Percentiles rank a stretch among this genome's conserved stretches.
Conservation (phyloP, 2,329 filamentous ascomycete species). For the Escovopsis sp. region DNA sequence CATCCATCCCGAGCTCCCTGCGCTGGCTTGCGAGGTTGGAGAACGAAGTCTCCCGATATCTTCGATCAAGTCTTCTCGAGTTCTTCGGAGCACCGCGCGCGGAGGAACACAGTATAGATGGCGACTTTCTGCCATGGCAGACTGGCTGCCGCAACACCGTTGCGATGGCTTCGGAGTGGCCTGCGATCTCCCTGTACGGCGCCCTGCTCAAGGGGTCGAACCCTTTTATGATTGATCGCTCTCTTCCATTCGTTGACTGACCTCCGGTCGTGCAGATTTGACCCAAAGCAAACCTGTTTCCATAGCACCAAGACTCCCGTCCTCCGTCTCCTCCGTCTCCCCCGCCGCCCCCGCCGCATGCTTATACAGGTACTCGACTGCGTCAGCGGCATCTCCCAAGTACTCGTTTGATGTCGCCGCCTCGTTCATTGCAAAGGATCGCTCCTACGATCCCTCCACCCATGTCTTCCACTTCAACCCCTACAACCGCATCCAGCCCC, state of each 20-base stretch:
- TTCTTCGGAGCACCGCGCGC: not conserved
- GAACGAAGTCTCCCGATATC: no score
- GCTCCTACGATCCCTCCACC: slow-evolving; percentile 49
- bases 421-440: slow-evolving; percentile 61
- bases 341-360: not conserved
- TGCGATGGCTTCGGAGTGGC: slow-evolving; percentile 8
- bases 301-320: not conserved
- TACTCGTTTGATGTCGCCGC: slow-evolving; percentile 60
- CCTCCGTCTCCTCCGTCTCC: slow-evolving; percentile 7
- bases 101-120: slow-evolving; percentile 5
- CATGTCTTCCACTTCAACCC: slow-evolving; percentile 63
- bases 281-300: no score
- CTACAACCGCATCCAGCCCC: slow-evolving; percentile 41
- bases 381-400: slow-evolving; percentile 13
- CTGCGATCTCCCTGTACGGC: not conserved
- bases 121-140: slow-evolving; percentile 8
- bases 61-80: no score
- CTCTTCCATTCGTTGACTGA: no score
- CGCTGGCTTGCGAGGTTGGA: not conserved
- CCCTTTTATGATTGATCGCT: no score
- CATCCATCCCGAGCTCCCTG: slow-evolving; percentile 1
- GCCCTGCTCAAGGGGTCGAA: not conserved
- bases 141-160: slow-evolving; percentile 8
- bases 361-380: slow-evolving; percentile 8
- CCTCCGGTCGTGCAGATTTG: no score